Conservation (phyloP, 2,329 filamentous ascomycete species). For the Ophiocordyceps sinensis region DNA sequence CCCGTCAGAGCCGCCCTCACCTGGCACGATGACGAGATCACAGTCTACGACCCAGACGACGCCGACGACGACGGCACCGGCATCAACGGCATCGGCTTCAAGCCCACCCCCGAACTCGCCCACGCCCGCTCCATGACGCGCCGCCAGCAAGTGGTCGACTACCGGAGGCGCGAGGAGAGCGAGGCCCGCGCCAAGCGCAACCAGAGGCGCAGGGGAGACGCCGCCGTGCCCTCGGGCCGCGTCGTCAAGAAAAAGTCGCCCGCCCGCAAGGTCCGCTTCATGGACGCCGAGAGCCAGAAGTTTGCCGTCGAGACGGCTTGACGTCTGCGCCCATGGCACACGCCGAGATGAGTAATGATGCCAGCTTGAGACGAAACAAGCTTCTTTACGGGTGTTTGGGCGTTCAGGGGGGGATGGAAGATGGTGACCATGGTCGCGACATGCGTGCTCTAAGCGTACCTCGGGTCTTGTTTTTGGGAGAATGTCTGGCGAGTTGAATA, state of each 20-base stretch:
- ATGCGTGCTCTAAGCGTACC: background rate
- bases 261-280: conserved; percentile 24
- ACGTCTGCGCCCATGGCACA: conserved; percentile 1
- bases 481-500: no score
- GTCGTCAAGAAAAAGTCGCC: conserved; percentile 11
- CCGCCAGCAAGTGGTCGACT: conserved; percentile 46
- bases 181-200: conserved; percentile 44
- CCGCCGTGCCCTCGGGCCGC: conserved; percentile 9
- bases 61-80: conserved; percentile 53
- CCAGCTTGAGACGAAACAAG: background rate
- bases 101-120: conserved; percentile 46
- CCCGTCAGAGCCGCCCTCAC: conserved; percentile 45
- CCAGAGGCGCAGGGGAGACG: conserved; percentile 29
- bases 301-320: conserved; percentile 16
- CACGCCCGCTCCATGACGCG: conserved; percentile 41
- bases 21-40: conserved; percentile 56
- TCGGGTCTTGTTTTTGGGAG: background rate
- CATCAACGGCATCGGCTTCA: conserved; percentile 55
- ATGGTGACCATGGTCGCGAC: background rate
- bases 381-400: background rate
- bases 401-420: background rate
- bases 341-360: background rate
- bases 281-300: conserved; percentile 21
- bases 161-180: conserved; percentile 43
- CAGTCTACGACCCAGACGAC: conserved; percentile 49